Percentiles rank a stretch among this genome's conserved stretches.
phyloP scores from a whole-genome alignment of 2,329 filamentous ascomycete genomes.

The Ophiostoma australiae region DNA sequence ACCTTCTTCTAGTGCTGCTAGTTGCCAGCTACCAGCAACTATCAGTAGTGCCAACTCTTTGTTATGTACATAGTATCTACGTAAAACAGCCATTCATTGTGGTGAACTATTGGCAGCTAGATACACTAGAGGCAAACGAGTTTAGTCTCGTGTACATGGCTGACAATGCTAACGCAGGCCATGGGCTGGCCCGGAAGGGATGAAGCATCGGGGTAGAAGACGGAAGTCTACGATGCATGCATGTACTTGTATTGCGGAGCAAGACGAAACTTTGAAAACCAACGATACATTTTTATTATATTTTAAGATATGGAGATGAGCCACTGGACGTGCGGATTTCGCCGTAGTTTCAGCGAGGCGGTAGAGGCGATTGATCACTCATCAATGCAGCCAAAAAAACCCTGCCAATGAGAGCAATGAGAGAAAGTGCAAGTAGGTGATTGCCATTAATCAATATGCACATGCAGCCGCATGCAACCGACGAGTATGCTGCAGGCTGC shows the following conservation, averaged over 20 bases:
- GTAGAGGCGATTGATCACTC: not conserved
- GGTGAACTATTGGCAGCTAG: not conserved
- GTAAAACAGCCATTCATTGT: not conserved
- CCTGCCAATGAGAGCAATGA: too few species aligned
- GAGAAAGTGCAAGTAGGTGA: not conserved
- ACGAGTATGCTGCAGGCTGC: not conserved
- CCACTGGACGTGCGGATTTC: not conserved
- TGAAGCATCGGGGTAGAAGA: not conserved
- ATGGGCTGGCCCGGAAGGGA: slow-evolving; percentile 18
- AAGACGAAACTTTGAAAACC: too few species aligned
- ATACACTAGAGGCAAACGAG: not conserved
- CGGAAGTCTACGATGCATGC: not conserved
- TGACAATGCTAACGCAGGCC: not conserved
- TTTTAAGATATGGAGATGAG: not conserved
- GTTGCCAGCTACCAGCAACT: not conserved
- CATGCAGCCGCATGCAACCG: not conserved
- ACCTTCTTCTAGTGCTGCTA: not conserved
- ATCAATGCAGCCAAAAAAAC: not conserved
- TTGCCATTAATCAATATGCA: not conserved
- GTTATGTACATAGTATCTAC: not conserved
- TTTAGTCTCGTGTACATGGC: not conserved
- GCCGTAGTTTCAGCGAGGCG: not conserved
- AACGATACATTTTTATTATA: too few species aligned
- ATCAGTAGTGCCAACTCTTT: not conserved
- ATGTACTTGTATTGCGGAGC: too few species aligned